phyloP scores from a whole-genome alignment of 768 basidiomycete genomes.

The Leccinum variicolor region DNA sequence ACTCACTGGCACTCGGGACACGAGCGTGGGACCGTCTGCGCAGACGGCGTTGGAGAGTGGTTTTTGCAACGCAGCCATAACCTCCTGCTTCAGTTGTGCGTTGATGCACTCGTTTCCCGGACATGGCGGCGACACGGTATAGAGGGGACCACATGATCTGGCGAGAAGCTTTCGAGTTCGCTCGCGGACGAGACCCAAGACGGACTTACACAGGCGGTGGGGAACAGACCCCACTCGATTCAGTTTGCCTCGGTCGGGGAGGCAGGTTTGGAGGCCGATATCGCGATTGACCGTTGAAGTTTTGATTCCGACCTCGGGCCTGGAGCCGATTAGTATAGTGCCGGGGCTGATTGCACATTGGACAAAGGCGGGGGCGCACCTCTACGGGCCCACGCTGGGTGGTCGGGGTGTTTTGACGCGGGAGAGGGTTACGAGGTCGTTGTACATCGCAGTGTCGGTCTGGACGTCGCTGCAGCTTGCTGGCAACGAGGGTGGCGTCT shows the following conservation, averaged over 20 bases:
- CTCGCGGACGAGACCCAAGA: not conserved
- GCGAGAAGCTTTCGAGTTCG: not conserved
- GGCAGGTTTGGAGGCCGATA: not conserved
- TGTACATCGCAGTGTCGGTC: not conserved
- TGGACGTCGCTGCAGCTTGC: not conserved
- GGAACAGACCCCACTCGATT: not conserved
- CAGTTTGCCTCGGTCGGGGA: constrained; percentile 3
- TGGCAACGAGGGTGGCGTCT: not conserved
- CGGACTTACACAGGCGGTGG: constrained; percentile 7
- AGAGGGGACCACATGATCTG: constrained; percentile 13
- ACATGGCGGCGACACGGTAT: not conserved
- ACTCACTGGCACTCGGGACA: constrained; percentile 9
- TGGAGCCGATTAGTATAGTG: not conserved
- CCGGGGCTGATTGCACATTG: not conserved
- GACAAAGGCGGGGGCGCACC: constrained; percentile 1
- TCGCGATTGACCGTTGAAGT: not conserved
- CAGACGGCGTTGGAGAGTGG: not conserved
- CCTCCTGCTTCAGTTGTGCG: constrained; percentile 1
- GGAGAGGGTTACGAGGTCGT: not conserved
- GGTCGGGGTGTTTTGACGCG: not conserved
- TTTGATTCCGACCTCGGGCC: constrained; percentile 1
- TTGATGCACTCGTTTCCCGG: not conserved
- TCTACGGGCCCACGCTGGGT: not conserved
- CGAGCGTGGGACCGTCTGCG: not conserved
- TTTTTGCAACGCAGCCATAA: not conserved